phyloP scores from a whole-genome alignment of 1,139 yeast genomes.

The Kurtzmaniella natalensis region DNA sequence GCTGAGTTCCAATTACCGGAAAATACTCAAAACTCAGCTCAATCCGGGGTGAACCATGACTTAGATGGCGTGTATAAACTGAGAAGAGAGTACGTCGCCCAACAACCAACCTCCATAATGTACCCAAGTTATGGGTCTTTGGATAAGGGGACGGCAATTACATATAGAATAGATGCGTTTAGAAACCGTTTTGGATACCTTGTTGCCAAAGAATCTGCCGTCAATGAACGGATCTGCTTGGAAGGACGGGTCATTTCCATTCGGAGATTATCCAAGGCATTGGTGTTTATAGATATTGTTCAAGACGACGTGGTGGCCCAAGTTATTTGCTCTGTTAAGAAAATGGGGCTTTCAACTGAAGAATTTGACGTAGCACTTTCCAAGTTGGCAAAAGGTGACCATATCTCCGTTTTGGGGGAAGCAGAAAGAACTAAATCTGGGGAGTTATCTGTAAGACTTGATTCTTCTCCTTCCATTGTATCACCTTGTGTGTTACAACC shows the following conservation, averaged over 20 bases:
- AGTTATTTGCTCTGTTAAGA: conserved; percentile 52
- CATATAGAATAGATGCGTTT: conserved; percentile 6
- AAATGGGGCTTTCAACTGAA: conserved; percentile 36
- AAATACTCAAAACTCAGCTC: too few relatives aligned
- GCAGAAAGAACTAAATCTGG: conserved; percentile 78
- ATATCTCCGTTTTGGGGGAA: conserved; percentile 55
- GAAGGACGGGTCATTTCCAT: conserved; percentile 60
- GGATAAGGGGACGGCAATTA: not conserved
- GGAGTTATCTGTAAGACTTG: conserved; percentile 69
- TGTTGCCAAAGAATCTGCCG: not conserved
- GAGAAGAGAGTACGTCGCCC: not conserved
- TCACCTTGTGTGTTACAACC: conserved; percentile 66
- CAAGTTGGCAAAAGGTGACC: conserved; percentile 66
- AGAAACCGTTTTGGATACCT: not conserved
- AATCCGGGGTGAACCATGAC: too few relatives aligned
- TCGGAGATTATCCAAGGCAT: conserved; percentile 61
- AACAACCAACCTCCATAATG: not conserved
- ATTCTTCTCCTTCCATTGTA: conserved; percentile 43
- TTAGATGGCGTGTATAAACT: too few relatives aligned
- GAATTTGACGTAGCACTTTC: conserved; percentile 44
- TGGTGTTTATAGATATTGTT: conserved; percentile 60
- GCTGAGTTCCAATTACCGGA: too few relatives aligned
- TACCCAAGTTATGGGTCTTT: conserved; percentile 7
- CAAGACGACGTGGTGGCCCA: conserved; percentile 60
- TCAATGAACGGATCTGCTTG: conserved; percentile 10